Evolutionary conservation across 495 filamentous ascomycete species (phyloP).

Genomic region (Xylona heveae): DNA sequence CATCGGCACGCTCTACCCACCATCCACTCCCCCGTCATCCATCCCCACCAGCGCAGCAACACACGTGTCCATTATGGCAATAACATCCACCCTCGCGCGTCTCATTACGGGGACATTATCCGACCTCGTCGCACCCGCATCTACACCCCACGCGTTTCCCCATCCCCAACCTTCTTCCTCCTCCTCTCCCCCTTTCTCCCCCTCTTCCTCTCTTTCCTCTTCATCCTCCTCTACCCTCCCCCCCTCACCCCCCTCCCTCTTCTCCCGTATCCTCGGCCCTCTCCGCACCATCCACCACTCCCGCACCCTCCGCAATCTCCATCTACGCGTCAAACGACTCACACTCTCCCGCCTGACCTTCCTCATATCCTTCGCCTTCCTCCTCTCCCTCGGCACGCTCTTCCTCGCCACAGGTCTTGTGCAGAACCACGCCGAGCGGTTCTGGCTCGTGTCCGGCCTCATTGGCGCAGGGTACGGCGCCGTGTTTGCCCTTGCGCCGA

Average conservation of each 20-base stretch:
- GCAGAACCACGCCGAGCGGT: slow-evolving; percentile 41
- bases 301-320: slow-evolving; percentile 11
- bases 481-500: slow-evolving; percentile 70
- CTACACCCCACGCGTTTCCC: slow-evolving; percentile 10
- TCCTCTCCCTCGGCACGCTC: slow-evolving; percentile 58
- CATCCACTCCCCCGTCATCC: slow-evolving; percentile 19
- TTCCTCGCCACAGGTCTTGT: slow-evolving; percentile 50
- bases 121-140: slow-evolving; percentile 63
- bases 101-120: slow-evolving; percentile 68
- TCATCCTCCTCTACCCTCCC: slow-evolving; percentile 4
- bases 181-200: slow-evolving; percentile 7
- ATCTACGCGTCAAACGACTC: slow-evolving; percentile 16
- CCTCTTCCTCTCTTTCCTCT: slow-evolving; percentile 11
- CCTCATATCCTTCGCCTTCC: slow-evolving; percentile 48
- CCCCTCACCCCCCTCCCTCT: slow-evolving; percentile 5
- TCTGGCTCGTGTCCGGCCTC: slow-evolving; percentile 59
- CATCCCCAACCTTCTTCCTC: slow-evolving; percentile 6
- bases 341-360: slow-evolving; percentile 60
- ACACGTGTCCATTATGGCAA: slow-evolving; percentile 76
- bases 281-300: slow-evolving; percentile 35
- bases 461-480: slow-evolving; percentile 86
- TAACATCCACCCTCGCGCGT: slow-evolving; percentile 77
- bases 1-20: slow-evolving; percentile 62
- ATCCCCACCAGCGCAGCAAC: slow-evolving; percentile 46
- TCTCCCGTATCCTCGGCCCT: slow-evolving; percentile 16